phyloP scores from a whole-genome alignment of 345 rosid genomes.

The Reutealis trisperma region DNA sequence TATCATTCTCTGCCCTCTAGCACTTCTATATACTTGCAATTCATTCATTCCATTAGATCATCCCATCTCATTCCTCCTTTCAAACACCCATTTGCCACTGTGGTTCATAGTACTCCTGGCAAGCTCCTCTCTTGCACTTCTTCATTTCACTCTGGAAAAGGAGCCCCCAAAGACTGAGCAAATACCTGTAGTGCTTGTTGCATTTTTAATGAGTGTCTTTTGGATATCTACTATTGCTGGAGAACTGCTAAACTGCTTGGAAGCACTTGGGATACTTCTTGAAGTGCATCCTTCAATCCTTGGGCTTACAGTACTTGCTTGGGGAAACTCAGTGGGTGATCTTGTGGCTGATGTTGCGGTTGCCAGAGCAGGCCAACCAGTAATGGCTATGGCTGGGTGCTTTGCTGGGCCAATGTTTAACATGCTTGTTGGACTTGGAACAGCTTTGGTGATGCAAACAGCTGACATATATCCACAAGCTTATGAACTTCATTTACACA shows the following conservation, averaged over 20 bases:
- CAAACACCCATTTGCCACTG: slow-evolving; percentile 73
- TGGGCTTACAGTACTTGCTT: slow-evolving; percentile 91
- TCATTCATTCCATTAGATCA: slow-evolving; percentile 79
- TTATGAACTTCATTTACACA: slow-evolving; percentile 71
- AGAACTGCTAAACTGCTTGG: slow-evolving; percentile 84
- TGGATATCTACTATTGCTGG: slow-evolving; percentile 98
- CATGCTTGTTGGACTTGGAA: slow-evolving; percentile 96
- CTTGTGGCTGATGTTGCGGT: slow-evolving; percentile 96
- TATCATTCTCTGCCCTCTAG: slow-evolving; percentile 75
- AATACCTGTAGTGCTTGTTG: slow-evolving; percentile 53
- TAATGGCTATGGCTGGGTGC: slow-evolving; percentile 99
- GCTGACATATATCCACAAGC: slow-evolving; percentile 74
- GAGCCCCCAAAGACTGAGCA: slow-evolving; percentile 89
- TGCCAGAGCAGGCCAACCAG: slow-evolving; percentile 96
- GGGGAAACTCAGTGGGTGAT: slow-evolving; percentile 99
- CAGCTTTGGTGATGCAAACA: slow-evolving; percentile 77
- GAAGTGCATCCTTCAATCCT: slow-evolving; percentile 80
- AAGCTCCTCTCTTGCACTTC: slow-evolving; percentile 67
- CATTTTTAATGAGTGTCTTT: slow-evolving; percentile 90
- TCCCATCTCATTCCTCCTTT: slow-evolving; percentile 72
- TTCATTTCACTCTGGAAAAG: slow-evolving; percentile 73
- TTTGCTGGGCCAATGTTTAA: slow-evolving; percentile 98
- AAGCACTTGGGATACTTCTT: slow-evolving; percentile 74
- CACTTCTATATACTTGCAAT: slow-evolving; percentile 74
- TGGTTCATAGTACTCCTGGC: slow-evolving; percentile 73